Conservation (phyloP, 2,329 filamentous ascomycete species). For the Helotiales sp. region DNA sequence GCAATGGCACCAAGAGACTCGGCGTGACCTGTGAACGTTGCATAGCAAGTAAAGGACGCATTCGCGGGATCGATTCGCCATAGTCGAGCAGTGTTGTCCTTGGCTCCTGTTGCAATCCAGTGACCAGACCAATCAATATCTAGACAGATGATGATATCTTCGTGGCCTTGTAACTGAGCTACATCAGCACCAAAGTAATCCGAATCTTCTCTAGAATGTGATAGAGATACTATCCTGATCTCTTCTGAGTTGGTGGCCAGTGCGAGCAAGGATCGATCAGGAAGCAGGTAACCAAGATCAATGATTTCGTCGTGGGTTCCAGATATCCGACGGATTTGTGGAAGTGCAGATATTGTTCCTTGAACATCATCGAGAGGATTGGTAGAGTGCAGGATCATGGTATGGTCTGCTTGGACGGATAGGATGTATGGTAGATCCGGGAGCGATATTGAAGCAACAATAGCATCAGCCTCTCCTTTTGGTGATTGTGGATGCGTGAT, state of each 20-base stretch:
- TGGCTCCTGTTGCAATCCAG: slow-evolving; percentile 94
- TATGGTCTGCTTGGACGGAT: slow-evolving; percentile 87
- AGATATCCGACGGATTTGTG: slow-evolving; percentile 73
- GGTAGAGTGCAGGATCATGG: slow-evolving; percentile 71
- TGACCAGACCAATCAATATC: slow-evolving; percentile 96
- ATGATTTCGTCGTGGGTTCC: slow-evolving; percentile 98
- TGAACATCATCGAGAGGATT: slow-evolving; percentile 40
- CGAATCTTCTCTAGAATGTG: slow-evolving; percentile 36
- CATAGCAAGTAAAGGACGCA: slow-evolving; percentile 75
- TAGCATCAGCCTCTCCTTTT: slow-evolving; percentile 61
- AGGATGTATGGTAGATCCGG: slow-evolving; percentile 68
- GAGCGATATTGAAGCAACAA: slow-evolving; percentile 71
- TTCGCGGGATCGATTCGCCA: slow-evolving; percentile 82
- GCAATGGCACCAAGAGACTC: slow-evolving; percentile 91
- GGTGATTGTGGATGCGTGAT: slow-evolving; percentile 70
- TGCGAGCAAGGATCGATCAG: slow-evolving; percentile 78
- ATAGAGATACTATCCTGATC: slow-evolving; percentile 78
- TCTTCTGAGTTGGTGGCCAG: slow-evolving; percentile 95
- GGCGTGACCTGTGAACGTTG: slow-evolving; percentile 85
- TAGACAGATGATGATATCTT: slow-evolving; percentile 92
- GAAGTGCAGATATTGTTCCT: slow-evolving; percentile 37
- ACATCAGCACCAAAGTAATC: slow-evolving; percentile 88
- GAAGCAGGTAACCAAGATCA: slow-evolving; percentile 83
- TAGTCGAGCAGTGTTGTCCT: slow-evolving; percentile 90
- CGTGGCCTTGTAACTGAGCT: slow-evolving; percentile 81